These are phyloP conservation scores for Litchi chinensis DNA, from an alignment of 345 rosid genomes.

Conservation along the genomic window DNA sequence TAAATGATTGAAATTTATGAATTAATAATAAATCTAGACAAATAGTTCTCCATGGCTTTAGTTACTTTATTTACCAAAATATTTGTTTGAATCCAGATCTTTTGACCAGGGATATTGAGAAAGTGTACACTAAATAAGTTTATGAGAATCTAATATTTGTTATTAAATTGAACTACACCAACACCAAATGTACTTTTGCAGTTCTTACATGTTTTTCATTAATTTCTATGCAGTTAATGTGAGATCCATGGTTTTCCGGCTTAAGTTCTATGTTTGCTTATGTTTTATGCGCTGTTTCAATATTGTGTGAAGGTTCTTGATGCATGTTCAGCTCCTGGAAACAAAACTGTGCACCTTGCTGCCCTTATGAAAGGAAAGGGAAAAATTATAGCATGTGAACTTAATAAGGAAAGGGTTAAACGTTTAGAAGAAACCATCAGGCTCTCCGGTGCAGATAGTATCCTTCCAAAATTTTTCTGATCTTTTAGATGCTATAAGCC, in stretches of 20 bases:
- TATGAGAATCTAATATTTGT: neutral
- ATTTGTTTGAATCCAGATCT: neutral
- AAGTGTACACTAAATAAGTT: neutral
- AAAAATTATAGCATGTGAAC: conserved; percentile 77
- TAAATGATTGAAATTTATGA: neutral
- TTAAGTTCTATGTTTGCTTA: conserved; percentile 8
- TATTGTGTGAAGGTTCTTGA: conserved; percentile 76
- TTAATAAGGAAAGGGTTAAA: conserved; percentile 65
- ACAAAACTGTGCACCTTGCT: conserved; percentile 94
- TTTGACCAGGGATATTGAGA: neutral
- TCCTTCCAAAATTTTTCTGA: conserved; percentile 42
- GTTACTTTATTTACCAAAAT: neutral
- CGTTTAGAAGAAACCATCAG: conserved; percentile 69
- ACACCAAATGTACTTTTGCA: conserved; percentile 3
- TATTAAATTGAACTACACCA: neutral
- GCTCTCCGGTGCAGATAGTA: conserved; percentile 87
- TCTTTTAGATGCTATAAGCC: neutral
- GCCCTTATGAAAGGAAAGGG: conserved; percentile 90
- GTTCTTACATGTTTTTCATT: conserved; percentile 8
- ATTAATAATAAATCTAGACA: neutral
- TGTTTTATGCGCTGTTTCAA: conserved; percentile 15
- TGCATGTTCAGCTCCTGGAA: conserved; percentile 98
- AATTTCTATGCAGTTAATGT: neutral
- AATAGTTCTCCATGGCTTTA: neutral
- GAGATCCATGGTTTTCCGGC: conserved; percentile 4